Evolutionary conservation across 192 early-diverging fungal species (phyloP), one percentile per base, ranked within the genome.

Genomic region (Diversispora eburnea): DNA sequence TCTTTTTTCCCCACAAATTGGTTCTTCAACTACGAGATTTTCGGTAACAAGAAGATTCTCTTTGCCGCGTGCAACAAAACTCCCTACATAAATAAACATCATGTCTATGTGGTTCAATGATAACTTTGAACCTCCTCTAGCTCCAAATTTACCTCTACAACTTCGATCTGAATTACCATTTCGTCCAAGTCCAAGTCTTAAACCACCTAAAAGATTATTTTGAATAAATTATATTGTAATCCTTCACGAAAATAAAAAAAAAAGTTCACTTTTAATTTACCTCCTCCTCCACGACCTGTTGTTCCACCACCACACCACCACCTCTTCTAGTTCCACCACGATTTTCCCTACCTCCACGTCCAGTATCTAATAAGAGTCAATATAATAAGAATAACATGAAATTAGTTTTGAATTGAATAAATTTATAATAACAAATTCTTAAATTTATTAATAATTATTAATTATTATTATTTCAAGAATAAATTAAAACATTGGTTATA

Each of bases 1-100:
- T 78, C 97, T 89, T 91, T 99, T 99, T 83, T 99, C 97, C 60
- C 96, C 96, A 81, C 98, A 99, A 22, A 96, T 94, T 55, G 90
- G 80, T 84, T 99, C 97, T 51, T 96, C 97, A 55, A 94, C 92
- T 60, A 99, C 96, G 72, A 99, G 84, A 86, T 98, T 98, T 91
- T 98, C 97, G 83, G 97, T 99, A 66, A 96, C 91, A 64, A 99
- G 86, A 81, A 97, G 84, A 84, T 99, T 96, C 83, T 99, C 97
- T 88, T 99, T 99, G 75, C 95, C 95, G 80, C 95, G 91, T 17
- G 96, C 97, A 84, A 99, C 88, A 78, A 97, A 99, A 79, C 98
- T 89, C 56, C 92, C 91, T 70, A 71, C 25, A 45, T 46, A 55
- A 46, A 8, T 4, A 42, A 70, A 54, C 4, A 3, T 91, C 89